Evolutionary conservation across 2,329 filamentous ascomycete species (phyloP).

Genomic region (Colletotrichum noveboracense): DNA sequence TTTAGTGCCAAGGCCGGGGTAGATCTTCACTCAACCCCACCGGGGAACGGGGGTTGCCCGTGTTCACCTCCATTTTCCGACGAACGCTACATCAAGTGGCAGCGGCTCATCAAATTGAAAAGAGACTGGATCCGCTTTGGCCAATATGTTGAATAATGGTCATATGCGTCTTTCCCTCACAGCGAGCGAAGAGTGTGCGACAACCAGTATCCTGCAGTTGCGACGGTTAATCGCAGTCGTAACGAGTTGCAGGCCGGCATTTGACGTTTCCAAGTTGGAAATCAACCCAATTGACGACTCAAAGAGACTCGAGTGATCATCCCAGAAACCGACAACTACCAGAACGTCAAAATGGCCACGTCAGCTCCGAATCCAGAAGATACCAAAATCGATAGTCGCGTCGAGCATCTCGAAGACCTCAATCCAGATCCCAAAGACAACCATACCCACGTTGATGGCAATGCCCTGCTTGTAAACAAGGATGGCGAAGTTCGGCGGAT

Average conservation of each 20-base stretch:
- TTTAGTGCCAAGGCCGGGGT: not conserved
- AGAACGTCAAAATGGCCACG: not conserved
- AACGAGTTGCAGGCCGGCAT: not conserved
- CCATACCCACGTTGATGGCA: conserved; percentile 9
- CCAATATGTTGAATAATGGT: not conserved
- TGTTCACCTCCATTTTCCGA: not conserved
- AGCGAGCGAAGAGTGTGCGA: not conserved
- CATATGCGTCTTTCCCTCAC: not conserved
- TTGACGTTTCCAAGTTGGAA: not conserved
- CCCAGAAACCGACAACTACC: not conserved
- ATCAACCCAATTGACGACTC: not conserved
- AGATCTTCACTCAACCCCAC: not conserved
- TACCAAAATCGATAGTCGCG: not conserved
- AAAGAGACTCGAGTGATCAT: not conserved
- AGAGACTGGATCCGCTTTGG: not conserved
- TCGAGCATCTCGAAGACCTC: not conserved
- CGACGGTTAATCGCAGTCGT: conserved; percentile 16
- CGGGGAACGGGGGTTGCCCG: not conserved
- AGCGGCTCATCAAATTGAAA: not conserved
- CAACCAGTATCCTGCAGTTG: not conserved
- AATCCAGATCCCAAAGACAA: not conserved
- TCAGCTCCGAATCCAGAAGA: not conserved
- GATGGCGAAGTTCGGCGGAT: conserved; percentile 22
- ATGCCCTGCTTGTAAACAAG: conserved; percentile 17
- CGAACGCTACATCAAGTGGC: not conserved